Evolutionary conservation across 2,329 filamentous ascomycete species (phyloP).

Genomic region (Penicillium griseofulvum): DNA sequence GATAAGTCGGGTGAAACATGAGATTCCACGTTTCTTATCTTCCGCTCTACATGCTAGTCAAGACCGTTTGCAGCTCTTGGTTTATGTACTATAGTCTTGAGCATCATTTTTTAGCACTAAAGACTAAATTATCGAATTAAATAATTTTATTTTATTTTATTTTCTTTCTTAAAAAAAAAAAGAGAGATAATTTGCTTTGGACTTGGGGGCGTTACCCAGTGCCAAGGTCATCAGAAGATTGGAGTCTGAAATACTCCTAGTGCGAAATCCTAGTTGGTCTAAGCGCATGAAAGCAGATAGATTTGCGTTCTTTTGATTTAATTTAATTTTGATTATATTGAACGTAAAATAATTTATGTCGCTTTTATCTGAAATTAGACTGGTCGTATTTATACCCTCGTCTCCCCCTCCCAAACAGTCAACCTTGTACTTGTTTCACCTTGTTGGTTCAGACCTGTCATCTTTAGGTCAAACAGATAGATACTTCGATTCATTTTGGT

Average conservation of each 20-base stretch:
- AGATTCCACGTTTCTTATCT: background rate
- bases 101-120: too few relatives aligned
- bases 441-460: background rate
- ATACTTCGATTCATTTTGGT: background rate
- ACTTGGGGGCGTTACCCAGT: background rate
- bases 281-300: conserved; percentile 2
- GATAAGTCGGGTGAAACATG: background rate
- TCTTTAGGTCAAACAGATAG: background rate
- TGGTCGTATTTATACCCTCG: conserved; percentile 7
- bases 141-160: too few relatives aligned
- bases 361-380: background rate
- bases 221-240: conserved; percentile 10
- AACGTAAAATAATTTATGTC: background rate
- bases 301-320: background rate
- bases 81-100: too few relatives aligned
- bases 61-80: background rate
- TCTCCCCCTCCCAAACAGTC: background rate
- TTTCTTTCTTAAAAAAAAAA: too few relatives aligned
- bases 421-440: background rate
- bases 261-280: conserved; percentile 4
- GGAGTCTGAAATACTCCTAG: background rate
- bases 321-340: background rate
- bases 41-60: background rate
- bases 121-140: too few relatives aligned
- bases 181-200: background rate